Percentiles rank a stretch among this genome's conserved stretches.
These are phyloP conservation scores for Macrolepiota albuminosa DNA, from an alignment of 768 basidiomycete genomes.

Conservation along the genomic window DNA sequence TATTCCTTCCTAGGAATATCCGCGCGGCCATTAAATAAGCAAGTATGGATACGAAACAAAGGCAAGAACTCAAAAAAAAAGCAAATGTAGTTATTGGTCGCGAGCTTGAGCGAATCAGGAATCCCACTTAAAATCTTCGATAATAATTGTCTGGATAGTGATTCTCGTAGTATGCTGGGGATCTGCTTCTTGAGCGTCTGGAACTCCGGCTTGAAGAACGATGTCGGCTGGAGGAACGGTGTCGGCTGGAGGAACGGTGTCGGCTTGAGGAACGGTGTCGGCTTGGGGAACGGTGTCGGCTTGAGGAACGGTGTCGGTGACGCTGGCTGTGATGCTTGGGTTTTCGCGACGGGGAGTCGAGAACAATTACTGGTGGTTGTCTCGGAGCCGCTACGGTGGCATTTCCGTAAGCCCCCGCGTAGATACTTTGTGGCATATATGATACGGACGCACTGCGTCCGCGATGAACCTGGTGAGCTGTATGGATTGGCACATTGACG, in stretches of 20 bases:
- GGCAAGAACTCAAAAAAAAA: background rate
- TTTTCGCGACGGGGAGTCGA: slow-evolving; percentile 19
- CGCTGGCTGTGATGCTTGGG: slow-evolving; percentile 25
- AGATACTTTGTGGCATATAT: slow-evolving; percentile 22
- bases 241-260: background rate
- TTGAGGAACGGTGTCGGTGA: slow-evolving; percentile 13
- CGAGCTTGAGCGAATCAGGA: background rate
- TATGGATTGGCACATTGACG: slow-evolving; percentile 18
- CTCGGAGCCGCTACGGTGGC: slow-evolving; percentile 12
- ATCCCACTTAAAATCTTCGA: background rate
- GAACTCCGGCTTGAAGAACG: background rate
- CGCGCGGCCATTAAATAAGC: background rate
- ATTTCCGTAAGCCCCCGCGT: slow-evolving; percentile 18
- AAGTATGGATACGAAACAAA: background rate
- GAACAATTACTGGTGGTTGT: slow-evolving; percentile 25
- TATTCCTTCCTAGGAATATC: slow-evolving; percentile 4
- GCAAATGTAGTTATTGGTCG: background rate
- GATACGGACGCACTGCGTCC: slow-evolving; percentile 32
- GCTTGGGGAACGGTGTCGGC: slow-evolving; percentile 5
- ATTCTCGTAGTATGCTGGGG: slow-evolving; percentile 12
- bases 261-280: background rate
- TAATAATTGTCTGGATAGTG: slow-evolving; percentile 14
- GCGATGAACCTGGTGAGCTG: slow-evolving; percentile 19
- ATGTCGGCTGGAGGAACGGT: background rate
- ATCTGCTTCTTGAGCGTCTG: slow-evolving; percentile 24